A percentile compares a stretch with the other conserved stretches of the same genome.
Conservation (phyloP, 78 protist species). For the Capsaspora owczarzaki region DNA sequence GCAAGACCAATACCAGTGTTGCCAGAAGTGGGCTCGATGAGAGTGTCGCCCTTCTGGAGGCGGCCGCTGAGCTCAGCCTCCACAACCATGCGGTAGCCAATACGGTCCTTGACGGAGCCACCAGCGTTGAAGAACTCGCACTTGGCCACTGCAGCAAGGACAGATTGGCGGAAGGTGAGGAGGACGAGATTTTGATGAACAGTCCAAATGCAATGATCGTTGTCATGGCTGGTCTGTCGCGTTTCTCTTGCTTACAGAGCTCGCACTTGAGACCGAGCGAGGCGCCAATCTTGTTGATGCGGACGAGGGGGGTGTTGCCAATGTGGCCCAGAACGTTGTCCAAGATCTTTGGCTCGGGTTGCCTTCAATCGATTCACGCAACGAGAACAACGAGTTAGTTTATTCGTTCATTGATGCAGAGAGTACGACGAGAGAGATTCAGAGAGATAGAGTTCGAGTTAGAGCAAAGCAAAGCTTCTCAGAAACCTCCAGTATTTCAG, state of each 20-base stretch:
- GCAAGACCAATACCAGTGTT: slow-evolving; percentile 97
- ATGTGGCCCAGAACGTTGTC: not conserved
- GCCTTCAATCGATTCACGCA: not conserved
- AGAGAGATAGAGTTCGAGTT: no score
- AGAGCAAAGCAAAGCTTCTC: no score
- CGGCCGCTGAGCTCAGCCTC: slow-evolving; percentile 85
- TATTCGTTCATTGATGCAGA: no score
- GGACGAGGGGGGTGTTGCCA: slow-evolving; percentile 88
- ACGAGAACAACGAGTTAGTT: no score
- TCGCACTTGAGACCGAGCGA: slow-evolving; percentile 81
- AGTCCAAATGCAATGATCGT: no score
- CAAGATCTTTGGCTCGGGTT: not conserved
- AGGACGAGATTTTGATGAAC: no score
- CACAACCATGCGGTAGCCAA: slow-evolving; percentile 75
- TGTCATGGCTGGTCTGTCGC: no score
- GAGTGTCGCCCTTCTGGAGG: slow-evolving; percentile 79
- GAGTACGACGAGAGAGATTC: no score
- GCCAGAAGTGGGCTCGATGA: slow-evolving; percentile 96
- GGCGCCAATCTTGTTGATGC: slow-evolving; percentile 59
- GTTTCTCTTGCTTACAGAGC: slow-evolving; percentile 47
- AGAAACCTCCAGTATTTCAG: no score
- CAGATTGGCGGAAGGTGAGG: no score
- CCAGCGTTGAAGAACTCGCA: slow-evolving; percentile 95
- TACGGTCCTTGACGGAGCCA: slow-evolving; percentile 91
- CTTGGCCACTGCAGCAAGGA: slow-evolving; percentile 64